phyloP scores from a whole-genome alignment of 192 early-diverging fungal genomes.

The Physocladia obscura region DNA sequence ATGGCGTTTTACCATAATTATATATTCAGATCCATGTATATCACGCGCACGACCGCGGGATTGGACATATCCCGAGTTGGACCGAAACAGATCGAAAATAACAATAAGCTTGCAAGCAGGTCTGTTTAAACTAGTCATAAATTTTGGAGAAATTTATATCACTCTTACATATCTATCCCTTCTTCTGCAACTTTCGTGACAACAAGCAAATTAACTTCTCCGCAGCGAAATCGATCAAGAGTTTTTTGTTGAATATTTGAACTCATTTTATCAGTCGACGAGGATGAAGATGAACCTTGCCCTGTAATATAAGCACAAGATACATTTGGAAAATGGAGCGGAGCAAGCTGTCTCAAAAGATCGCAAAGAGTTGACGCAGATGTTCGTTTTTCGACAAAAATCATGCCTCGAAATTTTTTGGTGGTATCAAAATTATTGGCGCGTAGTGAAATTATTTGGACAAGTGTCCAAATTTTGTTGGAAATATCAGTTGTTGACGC shows the following conservation, averaged over 20 bases:
- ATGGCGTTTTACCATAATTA: constrained; percentile 67
- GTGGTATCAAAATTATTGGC: background rate
- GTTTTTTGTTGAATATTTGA: constrained; percentile 47
- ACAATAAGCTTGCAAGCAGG: constrained; percentile 81
- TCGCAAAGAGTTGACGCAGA: constrained; percentile 58
- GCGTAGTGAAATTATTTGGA: constrained; percentile 35
- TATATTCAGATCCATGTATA: constrained; percentile 73
- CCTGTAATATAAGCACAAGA: constrained; percentile 46
- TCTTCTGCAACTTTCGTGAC: constrained; percentile 95
- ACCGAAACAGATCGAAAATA: constrained; percentile 74
- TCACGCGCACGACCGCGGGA: constrained; percentile 82
- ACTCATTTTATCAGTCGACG: constrained; percentile 51
- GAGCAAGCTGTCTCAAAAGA: constrained; percentile 41
- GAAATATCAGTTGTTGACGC: constrained; percentile 27
- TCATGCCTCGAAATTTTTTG: constrained; percentile 74
- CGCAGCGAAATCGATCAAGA: constrained; percentile 67
- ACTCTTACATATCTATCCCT: constrained; percentile 88
- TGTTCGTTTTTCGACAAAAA: constrained; percentile 76
- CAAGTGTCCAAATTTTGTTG: constrained; percentile 35
- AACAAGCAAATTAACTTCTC: constrained; percentile 74
- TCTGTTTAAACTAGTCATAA: background rate
- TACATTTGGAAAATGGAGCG: constrained; percentile 28
- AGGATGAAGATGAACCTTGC: constrained; percentile 45
- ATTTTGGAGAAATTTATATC: constrained; percentile 63
- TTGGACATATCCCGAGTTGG: constrained; percentile 73